phyloP scores from a whole-genome alignment of 139 green algal genomes.

The Pleodorina starrii region DNA sequence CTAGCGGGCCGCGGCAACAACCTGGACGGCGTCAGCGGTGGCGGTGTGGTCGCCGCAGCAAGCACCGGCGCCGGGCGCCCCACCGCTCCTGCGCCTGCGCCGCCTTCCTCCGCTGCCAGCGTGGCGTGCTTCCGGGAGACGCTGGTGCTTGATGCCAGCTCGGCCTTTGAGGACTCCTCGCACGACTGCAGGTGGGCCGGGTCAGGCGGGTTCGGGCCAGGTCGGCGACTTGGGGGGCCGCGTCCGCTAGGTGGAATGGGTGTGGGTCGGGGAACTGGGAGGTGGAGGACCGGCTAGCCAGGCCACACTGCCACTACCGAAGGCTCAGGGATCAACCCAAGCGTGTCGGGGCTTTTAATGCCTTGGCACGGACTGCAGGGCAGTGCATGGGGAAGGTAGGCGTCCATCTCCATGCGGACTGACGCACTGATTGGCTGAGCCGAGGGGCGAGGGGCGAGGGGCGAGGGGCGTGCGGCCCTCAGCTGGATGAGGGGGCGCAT shows the following conservation, averaged over 20 bases:
- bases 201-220: background rate
- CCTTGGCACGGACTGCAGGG: no score
- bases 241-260: background rate
- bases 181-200: background rate
- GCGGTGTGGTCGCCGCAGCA: background rate
- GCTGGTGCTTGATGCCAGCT: constrained; percentile 36
- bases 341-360: background rate
- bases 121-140: constrained; percentile 43
- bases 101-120: background rate
- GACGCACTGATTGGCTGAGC: no score
- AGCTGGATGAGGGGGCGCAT: no score
- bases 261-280: no score
- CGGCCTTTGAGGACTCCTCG: background rate
- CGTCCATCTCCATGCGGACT: no score
- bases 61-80: no score
- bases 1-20: background rate
- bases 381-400: no score
- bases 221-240: background rate
- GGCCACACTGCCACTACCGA: no score
- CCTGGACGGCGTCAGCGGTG: no score
- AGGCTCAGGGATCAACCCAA: background rate
- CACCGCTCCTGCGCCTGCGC: background rate
- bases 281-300: no score
- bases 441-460: no score
- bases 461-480: no score